phyloP scores from a whole-genome alignment of 257 asterid genomes.

The Anisodus acutangulus region DNA sequence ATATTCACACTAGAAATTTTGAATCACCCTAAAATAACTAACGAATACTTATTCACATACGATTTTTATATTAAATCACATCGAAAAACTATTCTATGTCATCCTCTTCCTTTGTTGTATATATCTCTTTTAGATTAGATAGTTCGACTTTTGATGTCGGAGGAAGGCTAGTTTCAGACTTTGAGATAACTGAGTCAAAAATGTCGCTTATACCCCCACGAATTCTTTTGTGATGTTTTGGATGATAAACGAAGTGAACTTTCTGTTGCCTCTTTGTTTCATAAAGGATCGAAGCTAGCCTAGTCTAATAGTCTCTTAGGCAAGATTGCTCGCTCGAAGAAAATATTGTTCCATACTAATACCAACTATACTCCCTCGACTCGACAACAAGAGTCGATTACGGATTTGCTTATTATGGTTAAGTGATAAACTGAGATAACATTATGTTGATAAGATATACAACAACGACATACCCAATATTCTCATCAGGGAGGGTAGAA shows the following conservation, averaged over 20 bases:
- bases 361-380: fast-evolving
- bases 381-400: neutral
- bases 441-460: neutral
- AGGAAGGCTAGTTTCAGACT: neutral
- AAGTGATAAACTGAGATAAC: neutral
- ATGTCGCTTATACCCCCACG: neutral
- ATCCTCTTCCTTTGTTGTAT: neutral
- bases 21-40: too few species aligned
- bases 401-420: too few species aligned
- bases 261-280: neutral
- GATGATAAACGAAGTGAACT: neutral
- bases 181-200: neutral
- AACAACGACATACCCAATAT: too few species aligned
- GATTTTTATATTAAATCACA: neutral
- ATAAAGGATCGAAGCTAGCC: neutral
- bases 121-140: neutral
- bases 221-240: neutral
- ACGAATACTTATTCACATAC: neutral
- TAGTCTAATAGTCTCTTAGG: neutral
- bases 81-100: neutral
- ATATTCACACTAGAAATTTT: too few species aligned
- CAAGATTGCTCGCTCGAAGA: neutral
- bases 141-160: neutral
- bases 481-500: too few species aligned
- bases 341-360: neutral